Percentiles rank a stretch among this genome's conserved stretches.
phyloP scores from a whole-genome alignment of 768 basidiomycete genomes.

The Boletus edulis region DNA sequence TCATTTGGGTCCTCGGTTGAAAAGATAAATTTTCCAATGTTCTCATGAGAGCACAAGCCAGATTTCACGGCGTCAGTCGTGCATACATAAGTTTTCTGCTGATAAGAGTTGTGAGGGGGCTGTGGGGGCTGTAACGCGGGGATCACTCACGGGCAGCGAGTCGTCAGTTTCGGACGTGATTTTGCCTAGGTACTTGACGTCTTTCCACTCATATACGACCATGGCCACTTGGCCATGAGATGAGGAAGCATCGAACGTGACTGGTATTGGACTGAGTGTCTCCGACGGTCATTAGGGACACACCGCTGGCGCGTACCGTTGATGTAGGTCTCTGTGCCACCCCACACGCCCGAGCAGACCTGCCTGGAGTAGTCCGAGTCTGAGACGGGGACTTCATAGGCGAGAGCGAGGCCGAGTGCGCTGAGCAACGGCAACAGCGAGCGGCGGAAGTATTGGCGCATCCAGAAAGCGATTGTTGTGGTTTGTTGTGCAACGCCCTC shows the following conservation, averaged over 20 bases:
- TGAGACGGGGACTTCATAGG: conserved; percentile 63
- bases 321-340: conserved; percentile 71
- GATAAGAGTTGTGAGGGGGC: conserved; percentile 20
- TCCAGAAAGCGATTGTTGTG: conserved; percentile 29
- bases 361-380: conserved; percentile 85
- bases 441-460: conserved; percentile 23
- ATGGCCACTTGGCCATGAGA: conserved; percentile 90
- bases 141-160: conserved; percentile 59
- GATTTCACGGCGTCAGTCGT: conserved; percentile 74
- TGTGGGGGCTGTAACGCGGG: conserved; percentile 7
- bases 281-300: conserved; percentile 12
- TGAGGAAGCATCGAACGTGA: conserved; percentile 65
- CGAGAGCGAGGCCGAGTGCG: conserved; percentile 36
- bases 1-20: conserved; percentile 50
- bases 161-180: conserved; percentile 52
- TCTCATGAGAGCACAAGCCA: conserved; percentile 62
- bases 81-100: conserved; percentile 93
- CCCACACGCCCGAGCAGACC: conserved; percentile 97
- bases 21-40: conserved; percentile 91
- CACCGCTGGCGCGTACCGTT: conserved; percentile 54
- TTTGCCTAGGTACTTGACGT: conserved; percentile 80
- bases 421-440: conserved; percentile 27
- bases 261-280: conserved; percentile 35
- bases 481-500: conserved; percentile 20
- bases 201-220: conserved; percentile 95